Conservation (phyloP, 2,329 filamentous ascomycete species). For the Colletotrichum sp. region DNA sequence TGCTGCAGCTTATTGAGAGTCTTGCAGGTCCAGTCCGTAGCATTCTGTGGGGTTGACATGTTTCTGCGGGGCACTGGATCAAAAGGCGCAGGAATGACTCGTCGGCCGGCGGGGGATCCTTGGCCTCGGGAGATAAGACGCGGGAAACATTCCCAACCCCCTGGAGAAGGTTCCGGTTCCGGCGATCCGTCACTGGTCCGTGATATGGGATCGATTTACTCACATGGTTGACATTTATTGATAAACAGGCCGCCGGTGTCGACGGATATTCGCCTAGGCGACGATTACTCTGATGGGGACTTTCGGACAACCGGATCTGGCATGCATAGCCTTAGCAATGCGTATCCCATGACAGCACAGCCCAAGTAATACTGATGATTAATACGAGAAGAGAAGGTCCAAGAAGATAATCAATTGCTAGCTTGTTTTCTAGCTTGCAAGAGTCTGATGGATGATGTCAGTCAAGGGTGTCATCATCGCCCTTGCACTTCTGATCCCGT, state of each 20-base stretch:
- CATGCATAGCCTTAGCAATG: not conserved
- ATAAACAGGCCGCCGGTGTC: not conserved
- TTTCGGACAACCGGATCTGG: not conserved
- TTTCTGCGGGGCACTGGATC: not conserved
- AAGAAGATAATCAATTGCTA: not conserved
- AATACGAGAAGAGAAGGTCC: not conserved
- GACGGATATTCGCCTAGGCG: not conserved
- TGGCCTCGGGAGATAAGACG: not conserved
- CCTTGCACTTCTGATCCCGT: not conserved
- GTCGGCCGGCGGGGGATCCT: not conserved
- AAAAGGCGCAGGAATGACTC: conserved; percentile 3
- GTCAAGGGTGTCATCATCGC: not conserved
- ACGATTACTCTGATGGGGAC: not conserved
- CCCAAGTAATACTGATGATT: not conserved
- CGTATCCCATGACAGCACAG: not conserved
- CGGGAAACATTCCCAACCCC: conserved; percentile 6
- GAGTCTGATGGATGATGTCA: not conserved
- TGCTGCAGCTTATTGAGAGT: not conserved
- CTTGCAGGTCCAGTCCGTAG: not conserved
- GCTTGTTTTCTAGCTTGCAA: not conserved
- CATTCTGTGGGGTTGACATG: conserved; percentile 7
- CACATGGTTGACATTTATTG: not conserved
- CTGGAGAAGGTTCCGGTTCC: conserved; percentile 12
- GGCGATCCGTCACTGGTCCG: not conserved
- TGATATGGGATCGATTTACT: not conserved